Evolutionary conservation across 108 stramenopile species (phyloP).

Genomic region (Nitzschia sp.): DNA sequence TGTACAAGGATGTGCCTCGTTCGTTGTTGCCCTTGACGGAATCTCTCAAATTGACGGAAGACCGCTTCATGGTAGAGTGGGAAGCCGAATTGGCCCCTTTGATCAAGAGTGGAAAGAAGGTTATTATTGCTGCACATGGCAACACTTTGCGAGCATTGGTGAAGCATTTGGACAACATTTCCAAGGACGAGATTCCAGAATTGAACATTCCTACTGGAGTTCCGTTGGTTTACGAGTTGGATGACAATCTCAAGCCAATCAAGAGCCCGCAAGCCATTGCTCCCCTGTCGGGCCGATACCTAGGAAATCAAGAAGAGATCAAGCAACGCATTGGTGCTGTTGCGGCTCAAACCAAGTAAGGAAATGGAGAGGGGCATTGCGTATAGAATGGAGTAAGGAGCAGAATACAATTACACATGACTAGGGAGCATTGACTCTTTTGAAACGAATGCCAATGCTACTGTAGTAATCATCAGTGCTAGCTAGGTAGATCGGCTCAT

Average conservation of each 20-base stretch:
- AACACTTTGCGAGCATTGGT: constrained; percentile 98
- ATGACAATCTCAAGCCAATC: constrained; percentile 92
- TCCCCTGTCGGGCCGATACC: constrained; percentile 82
- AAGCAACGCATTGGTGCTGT: constrained; percentile 90
- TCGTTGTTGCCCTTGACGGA: constrained; percentile 82
- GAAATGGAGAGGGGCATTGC: neutral
- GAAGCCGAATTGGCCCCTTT: constrained; percentile 83
- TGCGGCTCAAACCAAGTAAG: constrained; percentile 89
- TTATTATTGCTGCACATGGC: constrained; percentile 98
- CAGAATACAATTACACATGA: neutral
- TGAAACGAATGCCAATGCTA: too few species aligned
- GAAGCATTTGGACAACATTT: constrained; percentile 96
- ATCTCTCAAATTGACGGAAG: constrained; percentile 87
- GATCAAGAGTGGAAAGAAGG: constrained; percentile 91
- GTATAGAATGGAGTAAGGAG: neutral
- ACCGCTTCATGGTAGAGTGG: constrained; percentile 95
- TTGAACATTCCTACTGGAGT: constrained; percentile 98
- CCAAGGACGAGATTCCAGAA: constrained; percentile 89
- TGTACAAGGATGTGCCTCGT: constrained; percentile 76
- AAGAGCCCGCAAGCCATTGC: constrained; percentile 84
- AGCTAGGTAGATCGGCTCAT: too few species aligned
- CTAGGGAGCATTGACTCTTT: too few species aligned
- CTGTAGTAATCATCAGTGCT: too few species aligned
- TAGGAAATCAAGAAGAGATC: constrained; percentile 90
- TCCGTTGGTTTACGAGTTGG: constrained; percentile 91